A percentile compares a stretch with the other conserved stretches of the same genome.
Evolutionary conservation across 2,329 filamentous ascomycete species (phyloP).

Genomic region (Aspergillus sp.): DNA sequence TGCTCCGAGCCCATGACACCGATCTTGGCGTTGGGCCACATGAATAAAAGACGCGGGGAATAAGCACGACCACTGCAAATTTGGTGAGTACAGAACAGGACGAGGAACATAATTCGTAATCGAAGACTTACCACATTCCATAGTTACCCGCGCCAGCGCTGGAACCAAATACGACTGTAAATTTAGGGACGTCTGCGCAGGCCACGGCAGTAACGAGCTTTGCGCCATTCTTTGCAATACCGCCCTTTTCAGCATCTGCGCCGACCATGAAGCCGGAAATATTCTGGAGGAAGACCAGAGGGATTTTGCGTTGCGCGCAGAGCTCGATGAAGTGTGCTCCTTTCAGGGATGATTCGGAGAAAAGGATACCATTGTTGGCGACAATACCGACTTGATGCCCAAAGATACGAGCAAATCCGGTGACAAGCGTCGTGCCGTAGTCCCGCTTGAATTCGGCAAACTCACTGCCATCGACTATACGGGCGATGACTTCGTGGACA

Average conservation of each 20-base stretch:
- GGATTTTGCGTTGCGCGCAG: slow-evolving; percentile 84
- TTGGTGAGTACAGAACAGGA: too few relatives aligned
- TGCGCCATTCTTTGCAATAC: slow-evolving; percentile 96
- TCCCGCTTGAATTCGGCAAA: slow-evolving; percentile 94
- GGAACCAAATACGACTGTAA: slow-evolving; percentile 92
- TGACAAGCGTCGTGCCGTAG: slow-evolving; percentile 86
- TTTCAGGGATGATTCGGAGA: slow-evolving; percentile 85
- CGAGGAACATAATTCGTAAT: too few relatives aligned
- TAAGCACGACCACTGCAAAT: slow-evolving; percentile 75
- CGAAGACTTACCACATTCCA: slow-evolving; percentile 72
- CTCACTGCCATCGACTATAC: slow-evolving; percentile 85
- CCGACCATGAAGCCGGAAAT: slow-evolving; percentile 99
- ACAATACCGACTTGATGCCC: slow-evolving; percentile 89
- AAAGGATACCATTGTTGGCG: slow-evolving; percentile 94
- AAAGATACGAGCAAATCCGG: slow-evolving; percentile 87
- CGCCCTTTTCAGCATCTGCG: slow-evolving; percentile 83
- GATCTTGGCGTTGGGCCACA: slow-evolving; percentile 96
- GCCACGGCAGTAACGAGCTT: slow-evolving; percentile 95
- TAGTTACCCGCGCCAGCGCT: slow-evolving; percentile 96
- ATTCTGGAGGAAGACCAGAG: slow-evolving; percentile 92
- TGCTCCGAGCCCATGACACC: slow-evolving; percentile 97
- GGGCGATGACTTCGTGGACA: slow-evolving; percentile 86
- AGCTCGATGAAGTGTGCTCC: slow-evolving; percentile 97
- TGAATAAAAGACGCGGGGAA: slow-evolving; percentile 86
- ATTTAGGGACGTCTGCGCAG: slow-evolving; percentile 92